Evolutionary conservation across 345 rosid genomes (phyloP).

Genomic region (Hibiscus syriacus): DNA sequence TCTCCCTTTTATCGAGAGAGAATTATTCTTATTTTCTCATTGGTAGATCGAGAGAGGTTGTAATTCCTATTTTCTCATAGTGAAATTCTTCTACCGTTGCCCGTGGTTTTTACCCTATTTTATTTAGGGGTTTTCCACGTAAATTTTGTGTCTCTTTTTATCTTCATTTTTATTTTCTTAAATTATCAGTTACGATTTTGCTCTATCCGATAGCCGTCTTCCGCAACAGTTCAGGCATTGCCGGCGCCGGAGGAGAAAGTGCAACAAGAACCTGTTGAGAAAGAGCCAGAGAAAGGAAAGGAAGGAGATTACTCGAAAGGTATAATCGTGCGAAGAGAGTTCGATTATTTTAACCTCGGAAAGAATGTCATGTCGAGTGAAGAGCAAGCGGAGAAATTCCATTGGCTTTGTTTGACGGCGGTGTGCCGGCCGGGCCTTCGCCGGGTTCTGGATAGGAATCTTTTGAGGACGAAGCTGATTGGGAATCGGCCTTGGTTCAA

Average conservation of each 20-base stretch:
- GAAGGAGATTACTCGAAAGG: constrained; percentile 13
- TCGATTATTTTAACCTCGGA: constrained; percentile 52
- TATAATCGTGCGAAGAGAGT: constrained; percentile 24
- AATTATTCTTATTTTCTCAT: too few species aligned
- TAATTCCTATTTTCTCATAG: too few species aligned
- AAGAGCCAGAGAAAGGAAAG: constrained; percentile 18
- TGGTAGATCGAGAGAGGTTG: too few species aligned
- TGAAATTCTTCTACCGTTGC: too few species aligned
- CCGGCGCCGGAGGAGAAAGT: constrained; percentile 46
- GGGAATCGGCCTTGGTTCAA: constrained; percentile 78
- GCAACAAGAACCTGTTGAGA: constrained; percentile 12
- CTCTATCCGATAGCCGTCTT: too few species aligned
- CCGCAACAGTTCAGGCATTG: too few species aligned
- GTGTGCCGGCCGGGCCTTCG: constrained; percentile 10
- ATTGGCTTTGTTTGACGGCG: constrained; percentile 44
- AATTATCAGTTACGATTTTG: too few species aligned
- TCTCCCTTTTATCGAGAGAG: too few species aligned
- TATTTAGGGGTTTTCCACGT: too few species aligned
- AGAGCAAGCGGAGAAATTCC: constrained; percentile 42
- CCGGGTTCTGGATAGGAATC: constrained; percentile 52
- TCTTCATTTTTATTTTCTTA: too few species aligned
- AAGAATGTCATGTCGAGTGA: constrained; percentile 25
- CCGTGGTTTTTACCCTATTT: too few species aligned
- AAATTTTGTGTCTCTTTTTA: too few species aligned
- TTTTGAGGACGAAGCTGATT: constrained; percentile 50